phyloP scores from a whole-genome alignment of 352 stramenopile genomes.

The Phytophthora ramorum region DNA sequence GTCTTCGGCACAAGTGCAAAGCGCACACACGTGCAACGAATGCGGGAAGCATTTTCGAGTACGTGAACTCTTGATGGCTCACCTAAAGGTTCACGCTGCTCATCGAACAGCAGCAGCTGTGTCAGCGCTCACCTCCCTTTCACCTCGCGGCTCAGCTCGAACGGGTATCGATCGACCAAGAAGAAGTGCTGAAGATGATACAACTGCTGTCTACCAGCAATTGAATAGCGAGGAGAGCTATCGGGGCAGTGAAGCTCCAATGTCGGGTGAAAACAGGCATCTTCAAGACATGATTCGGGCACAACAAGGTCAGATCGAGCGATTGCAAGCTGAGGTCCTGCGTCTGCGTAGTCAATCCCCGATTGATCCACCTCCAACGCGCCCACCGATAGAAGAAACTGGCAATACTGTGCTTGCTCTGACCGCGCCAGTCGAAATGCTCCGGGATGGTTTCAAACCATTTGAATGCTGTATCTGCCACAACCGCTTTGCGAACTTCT shows the following conservation, averaged over 20 bases:
- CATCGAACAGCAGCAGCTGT: constrained; percentile 21
- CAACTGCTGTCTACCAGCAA: constrained; percentile 1
- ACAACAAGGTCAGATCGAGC: constrained; percentile 57
- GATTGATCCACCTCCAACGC: constrained; percentile 10
- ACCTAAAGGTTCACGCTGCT: constrained; percentile 27
- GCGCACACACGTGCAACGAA: constrained; percentile 19
- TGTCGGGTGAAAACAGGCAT: constrained; percentile 19
- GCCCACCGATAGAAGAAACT: constrained; percentile 4
- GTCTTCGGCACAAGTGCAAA: constrained; percentile 3
- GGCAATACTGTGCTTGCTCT: constrained; percentile 25
- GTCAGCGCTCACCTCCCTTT: constrained; percentile 17
- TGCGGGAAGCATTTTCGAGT: constrained; percentile 42
- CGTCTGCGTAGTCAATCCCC: constrained; percentile 32
- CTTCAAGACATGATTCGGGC: constrained; percentile 50
- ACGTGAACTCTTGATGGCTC: constrained; percentile 39
- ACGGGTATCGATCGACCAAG: constrained; percentile 9
- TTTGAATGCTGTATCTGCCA: constrained; percentile 68
- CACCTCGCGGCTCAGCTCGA: constrained; percentile 18
- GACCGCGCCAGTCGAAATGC: constrained; percentile 58
- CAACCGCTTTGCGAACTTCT: constrained; percentile 71
- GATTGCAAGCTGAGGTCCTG: constrained; percentile 44
- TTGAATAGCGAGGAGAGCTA: not conserved
- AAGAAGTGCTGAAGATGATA: constrained; percentile 2
- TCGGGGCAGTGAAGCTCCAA: not conserved
- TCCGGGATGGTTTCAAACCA: constrained; percentile 67